Conservation (phyloP, 768 basidiomycete species). For the Gloeopeniophorella convolvens region DNA sequence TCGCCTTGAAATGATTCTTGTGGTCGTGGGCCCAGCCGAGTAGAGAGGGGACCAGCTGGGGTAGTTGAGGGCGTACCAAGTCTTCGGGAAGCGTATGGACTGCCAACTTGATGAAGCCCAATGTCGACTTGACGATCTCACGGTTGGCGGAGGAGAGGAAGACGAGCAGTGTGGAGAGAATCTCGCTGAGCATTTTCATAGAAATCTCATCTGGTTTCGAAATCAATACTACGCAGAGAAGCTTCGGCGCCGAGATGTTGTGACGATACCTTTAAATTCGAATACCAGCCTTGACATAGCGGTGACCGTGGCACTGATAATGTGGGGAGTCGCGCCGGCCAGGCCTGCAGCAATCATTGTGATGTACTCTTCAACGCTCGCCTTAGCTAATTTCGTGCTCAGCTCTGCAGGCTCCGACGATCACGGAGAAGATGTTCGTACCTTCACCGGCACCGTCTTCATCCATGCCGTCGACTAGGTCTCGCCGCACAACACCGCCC, state of each 20-base stretch:
- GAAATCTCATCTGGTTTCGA: constrained; percentile 54
- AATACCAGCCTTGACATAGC: constrained; percentile 91
- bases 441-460: constrained; percentile 48
- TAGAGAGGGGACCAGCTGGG: constrained; percentile 73
- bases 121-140: constrained; percentile 94
- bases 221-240: not conserved
- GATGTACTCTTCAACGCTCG: constrained; percentile 85
- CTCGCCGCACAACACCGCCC: constrained; percentile 77
- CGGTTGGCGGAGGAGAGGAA: constrained; percentile 93
- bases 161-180: constrained; percentile 79
- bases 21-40: constrained; percentile 94
- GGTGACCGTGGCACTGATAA: constrained; percentile 96
- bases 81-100: constrained; percentile 76
- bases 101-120: constrained; percentile 91
- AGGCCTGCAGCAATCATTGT: constrained; percentile 96
- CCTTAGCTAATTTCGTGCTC: constrained; percentile 40
- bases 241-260: not conserved
- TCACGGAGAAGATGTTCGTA: constrained; percentile 17
- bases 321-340: constrained; percentile 90
- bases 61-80: constrained; percentile 70
- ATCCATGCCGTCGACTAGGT: constrained; percentile 78
- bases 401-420: not conserved
- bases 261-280: constrained; percentile 78
- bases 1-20: constrained; percentile 97
- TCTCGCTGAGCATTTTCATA: constrained; percentile 68